Base-by-base conservation (phyloP, 1,284 basidiomycete species). In the Ganoderma boninense region DNA sequence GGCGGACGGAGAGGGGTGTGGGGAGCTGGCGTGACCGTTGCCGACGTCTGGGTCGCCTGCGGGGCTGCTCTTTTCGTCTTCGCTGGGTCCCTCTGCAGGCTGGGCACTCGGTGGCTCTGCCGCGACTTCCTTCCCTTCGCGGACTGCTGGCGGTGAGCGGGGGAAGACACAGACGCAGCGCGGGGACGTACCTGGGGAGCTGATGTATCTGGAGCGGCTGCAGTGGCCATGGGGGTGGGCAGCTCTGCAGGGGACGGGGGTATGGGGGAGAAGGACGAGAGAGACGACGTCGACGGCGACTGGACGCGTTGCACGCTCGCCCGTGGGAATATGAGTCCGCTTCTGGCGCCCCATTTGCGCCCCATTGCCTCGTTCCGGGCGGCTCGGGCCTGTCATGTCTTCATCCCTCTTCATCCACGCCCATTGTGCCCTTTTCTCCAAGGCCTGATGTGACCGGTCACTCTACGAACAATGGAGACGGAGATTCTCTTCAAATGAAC, bases 381-480 rank as follows among this genome's bases (percentile, higher is more conserved):
- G 56, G 64, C 29, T 59, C 64, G 64, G 64, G 23, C 54, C 65
- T 32, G 29, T 4, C 44, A 20, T 63, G 26, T 61, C 35, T 40
- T 10, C n/a, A n/a, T 23, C 38, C 56, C 96, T 61, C 35, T 40
- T 10, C n/a, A n/a, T 23, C 38, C 56, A 59, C 56, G 56, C 56
- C 57, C 18, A 59, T 59, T 59, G 57, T 38, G 32, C 32, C 38
- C 57, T 8, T 59, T 59, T 59, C 20, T 20, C 40, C 11, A 42
- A 52, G 1, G n/a, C 46, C 7, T 10, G n/a, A n/a, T 49, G 46
- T n/a, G 2, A n/a, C 46, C 20, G 20, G 4, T 26, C 49, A 11
- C 23, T 52, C 23, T 52, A 23, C 7, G 20, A 49, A 60, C 35
- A 38, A 40, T 14, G 59, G 38, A 38, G n/a, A 60, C 56, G 29